Evolutionary conservation across 805 yeast genomes (phyloP), one percentile per base, ranked within the genome.

Genomic region (Ogataea zsoltii): DNA sequence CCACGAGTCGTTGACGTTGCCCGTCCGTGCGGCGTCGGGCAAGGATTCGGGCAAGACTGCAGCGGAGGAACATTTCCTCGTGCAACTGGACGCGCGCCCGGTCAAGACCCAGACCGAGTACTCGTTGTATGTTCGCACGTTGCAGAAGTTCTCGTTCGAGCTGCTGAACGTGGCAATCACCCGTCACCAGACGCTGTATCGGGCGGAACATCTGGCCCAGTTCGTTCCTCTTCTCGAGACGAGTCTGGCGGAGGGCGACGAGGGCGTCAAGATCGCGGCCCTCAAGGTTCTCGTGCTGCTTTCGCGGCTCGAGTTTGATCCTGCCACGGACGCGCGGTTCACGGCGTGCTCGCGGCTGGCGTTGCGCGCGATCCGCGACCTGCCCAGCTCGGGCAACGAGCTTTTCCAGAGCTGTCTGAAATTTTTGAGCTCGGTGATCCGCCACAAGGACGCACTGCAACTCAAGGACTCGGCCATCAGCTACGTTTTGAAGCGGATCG

Each of bases 131-230:
- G 63, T 76, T 39, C 76, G 73, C 42, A 76, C 88, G 1, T 67
- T 94, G 55, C 90, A 86, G 56, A 80, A 81, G 52, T 84, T 94
- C 58, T 71, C 95, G 0, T 71, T 90, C 48, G 96, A 92, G 54
- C 66, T 88, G 30, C 67, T 92, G 45, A 75, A 91, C 53, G 77
- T 83, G 3, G 85, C 91, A 0, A 69, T 94, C 21, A 71, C 83
- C 2, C 79, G 81, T 47, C 81, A 87, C 57, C 78, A 76, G 9
- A 67, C 72, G 0, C 72, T 92, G 41, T 65, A 83, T 46, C 80
- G 81, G 2, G 77, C 77, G 1, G 70, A 74, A 4, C 82, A 84
- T 50, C 67, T 92, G 40, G 72, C 75, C 34, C 90, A 88, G 0
- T 89, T 94, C 55, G 66, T 91, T 17, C 96, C 96, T 3, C 57